Evolutionary conservation across 192 early-diverging fungal genomes (phyloP).

Genomic region (Coemansia sp.): DNA sequence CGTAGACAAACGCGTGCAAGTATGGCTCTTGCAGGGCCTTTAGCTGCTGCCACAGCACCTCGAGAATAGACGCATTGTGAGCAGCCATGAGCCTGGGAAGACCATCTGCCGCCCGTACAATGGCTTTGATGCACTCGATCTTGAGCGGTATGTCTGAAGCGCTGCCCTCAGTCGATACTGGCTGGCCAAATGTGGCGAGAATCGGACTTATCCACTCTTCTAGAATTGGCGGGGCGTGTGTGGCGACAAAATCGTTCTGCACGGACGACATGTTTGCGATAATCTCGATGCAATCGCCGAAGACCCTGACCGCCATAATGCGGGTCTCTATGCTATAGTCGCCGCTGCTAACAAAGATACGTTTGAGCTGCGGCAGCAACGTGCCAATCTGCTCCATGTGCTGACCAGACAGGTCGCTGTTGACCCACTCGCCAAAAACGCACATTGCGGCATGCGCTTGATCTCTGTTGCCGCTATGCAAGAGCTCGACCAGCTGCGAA

Average conservation of each 20-base stretch:
- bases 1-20: slow-evolving; percentile 50
- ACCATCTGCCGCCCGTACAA: slow-evolving; percentile 35
- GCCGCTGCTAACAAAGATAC: slow-evolving; percentile 66
- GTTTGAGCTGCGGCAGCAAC: slow-evolving; percentile 81
- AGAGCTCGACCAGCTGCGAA: slow-evolving; percentile 68
- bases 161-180: slow-evolving; percentile 26
- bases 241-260: slow-evolving; percentile 68
- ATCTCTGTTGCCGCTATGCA: slow-evolving; percentile 64
- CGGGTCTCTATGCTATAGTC: slow-evolving; percentile 56
- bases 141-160: slow-evolving; percentile 46
- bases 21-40: slow-evolving; percentile 38
- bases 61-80: slow-evolving; percentile 28
- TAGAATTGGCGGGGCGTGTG: slow-evolving; percentile 76
- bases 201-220: slow-evolving; percentile 80
- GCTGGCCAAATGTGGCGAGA: slow-evolving; percentile 63
- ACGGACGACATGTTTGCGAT: slow-evolving; percentile 78
- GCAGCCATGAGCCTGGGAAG: slow-evolving; percentile 35
- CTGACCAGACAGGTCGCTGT: slow-evolving; percentile 82
- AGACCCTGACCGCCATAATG: slow-evolving; percentile 77
- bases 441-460: slow-evolving; percentile 89
- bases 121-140: slow-evolving; percentile 42
- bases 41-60: slow-evolving; percentile 47
- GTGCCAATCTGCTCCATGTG: slow-evolving; percentile 83
- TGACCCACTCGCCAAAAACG: slow-evolving; percentile 81
- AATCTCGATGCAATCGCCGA: slow-evolving; percentile 85